These are phyloP conservation scores for Colletotrichum phormii DNA, from an alignment of 2,329 filamentous ascomycete species.

Conservation along the genomic window DNA sequence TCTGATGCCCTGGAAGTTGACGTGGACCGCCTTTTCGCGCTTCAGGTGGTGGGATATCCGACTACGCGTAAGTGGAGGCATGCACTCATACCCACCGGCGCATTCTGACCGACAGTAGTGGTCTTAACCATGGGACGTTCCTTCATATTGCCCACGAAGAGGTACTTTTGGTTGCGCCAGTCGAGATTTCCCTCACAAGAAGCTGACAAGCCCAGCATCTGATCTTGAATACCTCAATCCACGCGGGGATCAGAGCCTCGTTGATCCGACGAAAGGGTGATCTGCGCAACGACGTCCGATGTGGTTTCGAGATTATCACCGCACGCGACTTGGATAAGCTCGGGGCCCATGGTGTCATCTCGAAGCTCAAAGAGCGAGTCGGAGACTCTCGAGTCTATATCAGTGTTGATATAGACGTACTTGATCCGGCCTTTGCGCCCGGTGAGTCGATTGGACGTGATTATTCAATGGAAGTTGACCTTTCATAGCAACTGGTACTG, in stretches of 20 bases:
- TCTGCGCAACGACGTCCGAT: constrained; percentile 66
- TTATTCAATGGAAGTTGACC: background rate
- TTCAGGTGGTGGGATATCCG: constrained; percentile 65
- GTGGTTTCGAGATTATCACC: constrained; percentile 68
- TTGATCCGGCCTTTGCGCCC: constrained; percentile 78
- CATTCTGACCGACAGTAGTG: constrained; percentile 45
- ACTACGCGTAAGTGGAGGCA: constrained; percentile 62
- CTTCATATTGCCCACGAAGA: constrained; percentile 73
- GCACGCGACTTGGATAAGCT: constrained; percentile 78
- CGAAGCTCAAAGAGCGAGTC: constrained; percentile 69
- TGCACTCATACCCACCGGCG: background rate
- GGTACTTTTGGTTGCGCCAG: constrained; percentile 36
- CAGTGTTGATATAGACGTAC: constrained; percentile 83
- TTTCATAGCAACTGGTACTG: constrained; percentile 74
- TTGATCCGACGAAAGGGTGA: constrained; percentile 61
- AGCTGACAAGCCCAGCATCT: constrained; percentile 51
- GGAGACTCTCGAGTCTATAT: constrained; percentile 71
- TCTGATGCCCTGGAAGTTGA: constrained; percentile 10
- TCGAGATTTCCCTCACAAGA: background rate
- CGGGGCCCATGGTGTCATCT: constrained; percentile 72
- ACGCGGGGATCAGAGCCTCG: constrained; percentile 71
- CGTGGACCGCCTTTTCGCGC: background rate
- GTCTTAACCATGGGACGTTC: constrained; percentile 72
- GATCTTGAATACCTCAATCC: constrained; percentile 68
- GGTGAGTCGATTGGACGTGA: constrained; percentile 45